These are phyloP conservation scores for Cyanodermella asteris DNA, from an alignment of 2,329 filamentous ascomycete species.

Conservation along the genomic window DNA sequence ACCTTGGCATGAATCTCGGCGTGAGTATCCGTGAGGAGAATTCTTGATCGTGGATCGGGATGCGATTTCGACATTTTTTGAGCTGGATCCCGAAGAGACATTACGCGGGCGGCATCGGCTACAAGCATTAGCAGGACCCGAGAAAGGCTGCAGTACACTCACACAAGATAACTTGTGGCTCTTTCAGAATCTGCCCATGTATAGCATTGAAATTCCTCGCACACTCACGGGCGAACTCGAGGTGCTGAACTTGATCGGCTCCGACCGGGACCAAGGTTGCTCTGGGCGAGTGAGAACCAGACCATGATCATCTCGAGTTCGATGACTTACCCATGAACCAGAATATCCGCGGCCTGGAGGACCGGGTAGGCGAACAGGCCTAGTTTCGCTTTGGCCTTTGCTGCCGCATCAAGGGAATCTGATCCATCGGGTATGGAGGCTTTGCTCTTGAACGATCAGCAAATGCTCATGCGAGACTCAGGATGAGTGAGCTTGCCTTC, in stretches of 20 bases:
- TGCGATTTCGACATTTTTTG: conserved; percentile 94
- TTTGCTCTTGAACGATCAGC: conserved; percentile 37
- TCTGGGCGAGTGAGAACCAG: conserved; percentile 18
- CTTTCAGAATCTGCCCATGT: conserved; percentile 40
- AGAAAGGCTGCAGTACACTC: conserved; percentile 6
- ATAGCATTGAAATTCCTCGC: conserved; percentile 69
- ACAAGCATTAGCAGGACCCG: conserved; percentile 3
- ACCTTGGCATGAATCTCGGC: conserved; percentile 48
- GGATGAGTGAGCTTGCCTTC: conserved; percentile 42
- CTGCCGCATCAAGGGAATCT: conserved; percentile 32
- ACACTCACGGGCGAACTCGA: conserved; percentile 77
- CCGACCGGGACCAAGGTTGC: conserved; percentile 91
- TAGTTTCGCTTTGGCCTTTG: conserved; percentile 49
- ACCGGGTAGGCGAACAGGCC: conserved; percentile 93
- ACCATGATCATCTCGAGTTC: not conserved
- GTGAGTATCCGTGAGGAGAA: conserved; percentile 55
- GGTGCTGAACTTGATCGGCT: conserved; percentile 83
- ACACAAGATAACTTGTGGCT: conserved; percentile 55
- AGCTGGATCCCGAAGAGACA: conserved; percentile 61
- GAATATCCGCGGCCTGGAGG: conserved; percentile 80
- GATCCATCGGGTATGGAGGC: conserved; percentile 39
- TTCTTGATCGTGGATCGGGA: conserved; percentile 46
- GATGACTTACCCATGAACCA: conserved; percentile 47
- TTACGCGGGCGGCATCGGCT: conserved; percentile 68
- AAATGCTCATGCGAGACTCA: conserved; percentile 1